Conservation (phyloP, 1,284 basidiomycete genomes). For the Puccinia triticina region DNA sequence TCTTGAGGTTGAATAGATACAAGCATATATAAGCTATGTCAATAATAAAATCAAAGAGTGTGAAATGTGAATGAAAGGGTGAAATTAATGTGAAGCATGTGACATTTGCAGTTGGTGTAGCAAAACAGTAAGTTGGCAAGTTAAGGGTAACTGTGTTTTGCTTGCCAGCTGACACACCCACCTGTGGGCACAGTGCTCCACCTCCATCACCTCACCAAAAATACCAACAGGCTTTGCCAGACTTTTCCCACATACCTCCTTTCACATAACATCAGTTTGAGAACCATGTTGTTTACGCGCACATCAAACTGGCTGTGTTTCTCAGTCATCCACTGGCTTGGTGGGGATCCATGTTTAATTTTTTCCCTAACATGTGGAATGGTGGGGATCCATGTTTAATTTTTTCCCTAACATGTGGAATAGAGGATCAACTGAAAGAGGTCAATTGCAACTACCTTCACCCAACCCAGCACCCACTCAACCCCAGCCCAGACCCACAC, state of each 20-base stretch:
- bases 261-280: not conserved
- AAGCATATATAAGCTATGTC: too few relatives aligned
- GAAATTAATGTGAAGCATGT: too few relatives aligned
- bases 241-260: not conserved
- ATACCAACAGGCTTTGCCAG: not conserved
- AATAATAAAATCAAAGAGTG: too few relatives aligned
- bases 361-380: too few relatives aligned
- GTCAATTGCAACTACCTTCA: not conserved
- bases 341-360: too few relatives aligned
- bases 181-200: not conserved
- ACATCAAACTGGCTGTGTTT: not conserved
- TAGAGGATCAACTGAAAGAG: not conserved
- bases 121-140: too few relatives aligned
- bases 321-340: not conserved
- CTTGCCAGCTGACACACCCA: too few relatives aligned
- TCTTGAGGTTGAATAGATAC: too few relatives aligned
- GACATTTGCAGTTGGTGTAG: too few relatives aligned
- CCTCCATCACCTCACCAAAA: not conserved
- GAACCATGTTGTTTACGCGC: not conserved
- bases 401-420: constrained; percentile 18
- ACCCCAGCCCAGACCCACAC: not conserved
- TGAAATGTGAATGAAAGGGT: too few relatives aligned
- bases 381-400: constrained; percentile 6
- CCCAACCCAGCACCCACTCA: not conserved
- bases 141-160: too few relatives aligned